phyloP scores from a whole-genome alignment of 371 early-diverging fungal genomes.

The Mortierella sp. region DNA sequence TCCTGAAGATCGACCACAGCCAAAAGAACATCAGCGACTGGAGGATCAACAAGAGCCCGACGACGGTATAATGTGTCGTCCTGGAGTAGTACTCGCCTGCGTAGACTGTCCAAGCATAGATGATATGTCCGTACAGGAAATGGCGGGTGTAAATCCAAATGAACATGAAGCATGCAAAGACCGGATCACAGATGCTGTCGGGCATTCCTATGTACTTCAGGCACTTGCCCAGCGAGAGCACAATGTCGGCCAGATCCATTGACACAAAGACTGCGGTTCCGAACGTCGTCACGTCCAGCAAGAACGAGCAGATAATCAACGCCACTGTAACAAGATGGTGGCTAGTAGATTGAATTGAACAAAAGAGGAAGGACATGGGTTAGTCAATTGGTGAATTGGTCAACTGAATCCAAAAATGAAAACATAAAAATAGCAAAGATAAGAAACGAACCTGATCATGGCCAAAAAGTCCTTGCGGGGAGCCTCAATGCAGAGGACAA shows the following conservation, averaged over 20 bases:
- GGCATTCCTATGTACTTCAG: constrained; percentile 63
- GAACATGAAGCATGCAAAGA: constrained; percentile 67
- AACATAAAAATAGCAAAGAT: not conserved
- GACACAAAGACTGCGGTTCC: constrained; percentile 69
- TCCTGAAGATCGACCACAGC: constrained; percentile 75
- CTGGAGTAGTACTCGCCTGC: constrained; percentile 38
- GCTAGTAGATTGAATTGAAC: constrained; percentile 2
- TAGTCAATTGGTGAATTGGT: not conserved
- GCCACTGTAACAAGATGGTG: constrained; percentile 72
- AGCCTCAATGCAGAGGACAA: constrained; percentile 67
- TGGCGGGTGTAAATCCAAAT: constrained; percentile 76
- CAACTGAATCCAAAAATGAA: not conserved
- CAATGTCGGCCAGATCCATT: constrained; percentile 75
- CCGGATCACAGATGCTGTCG: constrained; percentile 58
- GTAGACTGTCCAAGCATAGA: constrained; percentile 46
- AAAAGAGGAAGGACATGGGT: not conserved
- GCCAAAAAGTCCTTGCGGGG: constrained; percentile 69
- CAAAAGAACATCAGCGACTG: constrained; percentile 70
- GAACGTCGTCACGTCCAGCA: constrained; percentile 65
- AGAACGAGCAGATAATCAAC: constrained; percentile 63
- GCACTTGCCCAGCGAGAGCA: constrained; percentile 65
- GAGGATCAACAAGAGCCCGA: constrained; percentile 22
- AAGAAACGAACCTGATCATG: constrained; percentile 53
- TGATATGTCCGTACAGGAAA: constrained; percentile 62
- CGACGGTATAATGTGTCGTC: constrained; percentile 20